Evolutionary conservation across 345 rosid genomes (phyloP), one percentile per base, ranked within the genome.

Genomic region (Pugionium dolabratum): DNA sequence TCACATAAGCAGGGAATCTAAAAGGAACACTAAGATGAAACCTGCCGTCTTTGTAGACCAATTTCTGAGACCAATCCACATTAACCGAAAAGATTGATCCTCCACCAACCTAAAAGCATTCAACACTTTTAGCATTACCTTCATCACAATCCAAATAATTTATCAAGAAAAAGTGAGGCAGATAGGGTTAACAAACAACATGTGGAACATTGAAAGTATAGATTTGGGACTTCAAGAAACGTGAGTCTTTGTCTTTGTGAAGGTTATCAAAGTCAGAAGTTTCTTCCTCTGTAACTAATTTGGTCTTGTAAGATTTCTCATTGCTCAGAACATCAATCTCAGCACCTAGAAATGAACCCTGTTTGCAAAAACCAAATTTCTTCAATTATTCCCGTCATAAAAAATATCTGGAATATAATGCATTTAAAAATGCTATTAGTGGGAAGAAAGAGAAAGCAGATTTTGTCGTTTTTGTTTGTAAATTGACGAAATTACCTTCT

Each of bases 51-150:
- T 11, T 67, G 27, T 78, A 90, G 4, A 73, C 42, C 54, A 88
- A 75, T 60, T 84, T 88, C 72, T 94, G 97, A 44, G 82, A 79
- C 95, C 93, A 94, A 26, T 31, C 80, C 65, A 83, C 83, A 69
- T 80, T 83, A 71, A 85, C 75, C 4, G 89, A 83, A 51, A 94
- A 56, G 2, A 60, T 69, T 18, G 96, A 79, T 57, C 99, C 99
- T 54, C 99, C 99, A 63, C 73, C 81, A 73, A 94, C 85, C 99
- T 93, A n/a, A n/a, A n/a, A n/a, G n/a, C n/a, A n/a, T n/a, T n/a
- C n/a, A n/a, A n/a, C n/a, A n/a, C n/a, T n/a, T n/a, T n/a, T n/a
- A n/a, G n/a, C n/a, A n/a, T n/a, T n/a, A n/a, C n/a, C n/a, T n/a
- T n/a, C n/a, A n/a, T n/a, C n/a, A n/a, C n/a, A n/a, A n/a, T n/a